Evolutionary conservation across 2,329 filamentous ascomycete species (phyloP).

Genomic region (Zopfia rhizophila): DNA sequence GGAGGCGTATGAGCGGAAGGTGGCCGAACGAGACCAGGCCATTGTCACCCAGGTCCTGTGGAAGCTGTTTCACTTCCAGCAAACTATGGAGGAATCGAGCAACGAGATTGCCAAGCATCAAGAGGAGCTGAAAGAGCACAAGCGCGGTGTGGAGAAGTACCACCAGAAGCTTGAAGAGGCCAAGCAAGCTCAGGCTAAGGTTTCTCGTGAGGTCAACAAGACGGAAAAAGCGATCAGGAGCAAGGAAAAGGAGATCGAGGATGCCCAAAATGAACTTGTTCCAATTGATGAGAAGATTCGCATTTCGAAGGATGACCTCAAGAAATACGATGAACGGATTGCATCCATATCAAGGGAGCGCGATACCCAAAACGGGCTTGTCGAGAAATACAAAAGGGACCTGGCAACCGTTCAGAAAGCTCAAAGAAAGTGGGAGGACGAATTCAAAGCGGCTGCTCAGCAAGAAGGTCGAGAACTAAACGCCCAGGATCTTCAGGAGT

Average conservation of each 20-base stretch:
- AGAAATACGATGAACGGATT: constrained; percentile 74
- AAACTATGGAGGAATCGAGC: constrained; percentile 90
- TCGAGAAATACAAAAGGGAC: constrained; percentile 81
- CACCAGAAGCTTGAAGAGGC: constrained; percentile 83
- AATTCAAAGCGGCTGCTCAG: constrained; percentile 85
- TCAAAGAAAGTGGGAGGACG: constrained; percentile 85
- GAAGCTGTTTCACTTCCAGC: constrained; percentile 97
- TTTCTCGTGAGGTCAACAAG: constrained; percentile 79
- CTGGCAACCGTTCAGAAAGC: constrained; percentile 88
- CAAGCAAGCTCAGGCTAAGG: constrained; percentile 82
- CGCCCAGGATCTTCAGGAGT: constrained; percentile 87
- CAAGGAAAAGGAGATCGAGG: constrained; percentile 88
- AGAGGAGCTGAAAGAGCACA: constrained; percentile 92
- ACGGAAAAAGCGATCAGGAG: constrained; percentile 86
- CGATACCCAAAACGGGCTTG: constrained; percentile 73
- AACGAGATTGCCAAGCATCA: constrained; percentile 92
- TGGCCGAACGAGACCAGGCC: constrained; percentile 87
- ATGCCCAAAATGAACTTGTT: constrained; percentile 84
- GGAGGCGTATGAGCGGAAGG: constrained; percentile 91
- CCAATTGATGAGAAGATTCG: constrained; percentile 90
- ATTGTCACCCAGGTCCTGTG: constrained; percentile 94
- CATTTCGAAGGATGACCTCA: constrained; percentile 77
- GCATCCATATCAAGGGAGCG: constrained; percentile 79
- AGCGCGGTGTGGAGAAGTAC: constrained; percentile 86
- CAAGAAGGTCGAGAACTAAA: constrained; percentile 88